Evolutionary conservation across 805 yeast genomes (phyloP), one percentile per base, ranked within the genome.

Genomic region (Zygotorulaspora florentina): DNA sequence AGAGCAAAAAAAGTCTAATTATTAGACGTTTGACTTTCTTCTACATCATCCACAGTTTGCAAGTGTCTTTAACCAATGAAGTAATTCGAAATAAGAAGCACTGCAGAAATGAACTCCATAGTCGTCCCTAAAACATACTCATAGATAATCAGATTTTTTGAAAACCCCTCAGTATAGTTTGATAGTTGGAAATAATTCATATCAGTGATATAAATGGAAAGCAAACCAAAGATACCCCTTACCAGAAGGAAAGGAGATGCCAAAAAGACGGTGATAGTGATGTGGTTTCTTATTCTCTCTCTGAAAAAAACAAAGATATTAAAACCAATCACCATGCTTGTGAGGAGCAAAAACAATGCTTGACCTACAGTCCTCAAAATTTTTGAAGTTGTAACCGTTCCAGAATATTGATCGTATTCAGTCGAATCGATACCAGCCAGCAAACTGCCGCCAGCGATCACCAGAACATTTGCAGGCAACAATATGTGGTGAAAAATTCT

Each of bases 101-200:
- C 26, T 28, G 42, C 42, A 15, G 42, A 15, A 12, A 39, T 25
- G 13, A 39, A 44, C 30, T 44, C 47, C 47, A 44, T 44, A 13
- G 40, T 39, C n/a, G 47, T 44, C 12, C 42, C 47, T 35, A 44
- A 28, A 11, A 44, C 39, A 29, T 44, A 44, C 30, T 44, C 47
- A 39, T 39, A 39, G 16, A 39, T 18, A 17, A 39, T 11, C 11
- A 39, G 25, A 4, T 27, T 27, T 10, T 13, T 27, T 12, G 42
- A 27, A 28, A 39, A 39, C 10, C 42, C 42, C 10, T 16, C 42
- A 7, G 15, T 12, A 16, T 39, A 39, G 27, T 39, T 39, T 26
- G 42, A 27, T 18, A 39, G 16, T 28, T 39, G 42, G 18, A 39
- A 39, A 17, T 39, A 39, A 28, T 39, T 39, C 42, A 39, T 39